These are phyloP conservation scores for Phylloporus sp. DNA, from an alignment of 768 basidiomycete species.

Conservation along the genomic window DNA sequence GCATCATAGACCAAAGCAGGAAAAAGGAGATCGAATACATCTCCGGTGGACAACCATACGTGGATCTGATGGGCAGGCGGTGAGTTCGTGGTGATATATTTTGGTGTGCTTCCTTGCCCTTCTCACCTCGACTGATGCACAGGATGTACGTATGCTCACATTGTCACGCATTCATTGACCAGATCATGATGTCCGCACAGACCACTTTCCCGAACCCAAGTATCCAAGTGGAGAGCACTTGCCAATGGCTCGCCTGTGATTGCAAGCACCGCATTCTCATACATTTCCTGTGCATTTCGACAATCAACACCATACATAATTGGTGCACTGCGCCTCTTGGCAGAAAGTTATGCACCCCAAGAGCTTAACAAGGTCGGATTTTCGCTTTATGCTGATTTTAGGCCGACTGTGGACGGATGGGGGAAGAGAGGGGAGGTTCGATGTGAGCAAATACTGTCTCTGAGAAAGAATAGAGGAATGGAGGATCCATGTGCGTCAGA, in stretches of 20 bases:
- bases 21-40: constrained; percentile 52
- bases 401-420: constrained; percentile 80
- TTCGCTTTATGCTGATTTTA: constrained; percentile 79
- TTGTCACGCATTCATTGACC: not conserved
- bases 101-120: not conserved
- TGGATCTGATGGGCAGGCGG: constrained; percentile 80
- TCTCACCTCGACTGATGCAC: not conserved
- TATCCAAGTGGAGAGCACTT: constrained; percentile 78
- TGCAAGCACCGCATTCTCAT: constrained; percentile 75
- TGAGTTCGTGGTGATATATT: constrained; percentile 22
- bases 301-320: constrained; percentile 75
- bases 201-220: constrained; percentile 71
- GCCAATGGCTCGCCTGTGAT: constrained; percentile 61
- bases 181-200: constrained; percentile 39
- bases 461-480: constrained; percentile 39
- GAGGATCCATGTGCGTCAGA: constrained; percentile 9
- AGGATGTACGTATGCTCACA: constrained; percentile 37
- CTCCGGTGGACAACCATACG: constrained; percentile 61
- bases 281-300: constrained; percentile 73
- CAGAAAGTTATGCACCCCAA: constrained; percentile 49
- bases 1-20: constrained; percentile 59
- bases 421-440: constrained; percentile 73
- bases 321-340: constrained; percentile 70
- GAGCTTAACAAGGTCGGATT: constrained; percentile 68
- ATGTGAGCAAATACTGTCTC: constrained; percentile 60